Conservation (phyloP, 345 rosid species). For the Eucalyptus coolabah region DNA sequence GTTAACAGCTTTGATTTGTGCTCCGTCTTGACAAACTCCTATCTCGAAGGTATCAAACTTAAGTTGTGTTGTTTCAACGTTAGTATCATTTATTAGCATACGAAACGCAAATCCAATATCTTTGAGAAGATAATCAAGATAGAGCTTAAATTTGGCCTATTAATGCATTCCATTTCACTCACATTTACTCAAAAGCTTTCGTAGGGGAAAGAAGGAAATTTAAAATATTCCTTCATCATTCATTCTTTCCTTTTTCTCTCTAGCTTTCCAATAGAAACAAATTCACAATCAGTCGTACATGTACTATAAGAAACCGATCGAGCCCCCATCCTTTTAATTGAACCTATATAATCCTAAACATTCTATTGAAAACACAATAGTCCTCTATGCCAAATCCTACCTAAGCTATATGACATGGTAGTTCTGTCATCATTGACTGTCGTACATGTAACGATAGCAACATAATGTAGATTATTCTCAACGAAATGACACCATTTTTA, state of each 20-base stretch:
- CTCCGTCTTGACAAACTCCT: accelerated
- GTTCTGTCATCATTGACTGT: accelerated
- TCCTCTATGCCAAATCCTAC: neutral
- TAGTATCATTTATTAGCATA: accelerated
- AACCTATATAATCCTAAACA: neutral
- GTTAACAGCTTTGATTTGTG: accelerated
- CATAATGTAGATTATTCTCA: neutral
- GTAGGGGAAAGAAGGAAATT: neutral
- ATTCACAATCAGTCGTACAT: accelerated
- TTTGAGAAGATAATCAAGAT: neutral
- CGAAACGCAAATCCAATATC: neutral
- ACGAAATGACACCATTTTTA: neutral
- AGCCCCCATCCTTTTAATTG: neutral
- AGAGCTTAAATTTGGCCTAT: neutral
- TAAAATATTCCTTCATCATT: neutral
- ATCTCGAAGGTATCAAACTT: accelerated
- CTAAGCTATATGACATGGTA: accelerated
- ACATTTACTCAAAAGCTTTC: neutral
- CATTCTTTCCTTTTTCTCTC: neutral
- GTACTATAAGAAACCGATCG: accelerated
- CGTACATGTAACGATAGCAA: accelerated
- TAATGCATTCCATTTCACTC: neutral
- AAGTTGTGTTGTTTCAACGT: accelerated
- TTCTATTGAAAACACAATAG: neutral
- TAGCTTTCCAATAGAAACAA: neutral